These are phyloP conservation scores for Dalbergia cultrata DNA, from an alignment of 306 rosid species.

Conservation along the genomic window DNA sequence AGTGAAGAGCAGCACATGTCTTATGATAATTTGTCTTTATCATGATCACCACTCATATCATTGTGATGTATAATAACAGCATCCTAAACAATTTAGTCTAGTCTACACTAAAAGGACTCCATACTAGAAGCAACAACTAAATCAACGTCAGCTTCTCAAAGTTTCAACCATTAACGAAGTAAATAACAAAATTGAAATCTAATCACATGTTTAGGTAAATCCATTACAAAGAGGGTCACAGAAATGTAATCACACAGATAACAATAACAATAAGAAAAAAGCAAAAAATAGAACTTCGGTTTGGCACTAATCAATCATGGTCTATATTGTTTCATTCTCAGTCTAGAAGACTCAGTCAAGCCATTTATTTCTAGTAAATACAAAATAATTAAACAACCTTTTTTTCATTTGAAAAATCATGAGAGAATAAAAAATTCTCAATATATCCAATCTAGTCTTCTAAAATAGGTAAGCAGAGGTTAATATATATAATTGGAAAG, in stretches of 20 bases:
- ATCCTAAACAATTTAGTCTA: constrained; percentile 14
- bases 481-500: not conserved
- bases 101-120: not conserved
- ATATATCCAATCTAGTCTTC: not conserved
- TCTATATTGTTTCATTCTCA: not conserved
- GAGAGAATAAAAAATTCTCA: not conserved
- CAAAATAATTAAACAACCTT: too few relatives aligned
- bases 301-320: not conserved
- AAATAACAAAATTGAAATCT: constrained; percentile 31
- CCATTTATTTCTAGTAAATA: too few relatives aligned
- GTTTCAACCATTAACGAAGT: constrained; percentile 20
- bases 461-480: not conserved
- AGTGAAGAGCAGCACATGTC: constrained; percentile 31
- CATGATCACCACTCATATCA: constrained; percentile 21
- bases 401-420: too few relatives aligned
- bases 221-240: not conserved
- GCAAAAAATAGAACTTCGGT: not conserved
- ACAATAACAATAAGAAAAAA: too few relatives aligned
- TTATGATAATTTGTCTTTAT: not conserved
- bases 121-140: constrained; percentile 9
- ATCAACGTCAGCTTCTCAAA: constrained; percentile 10
- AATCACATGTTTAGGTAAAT: constrained; percentile 35
- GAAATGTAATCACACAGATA: constrained; percentile 10
- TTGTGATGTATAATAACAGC: constrained; percentile 6
- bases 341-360: not conserved